Conservation (phyloP, 257 asterid genomes). For the Nemophila menziesii region DNA sequence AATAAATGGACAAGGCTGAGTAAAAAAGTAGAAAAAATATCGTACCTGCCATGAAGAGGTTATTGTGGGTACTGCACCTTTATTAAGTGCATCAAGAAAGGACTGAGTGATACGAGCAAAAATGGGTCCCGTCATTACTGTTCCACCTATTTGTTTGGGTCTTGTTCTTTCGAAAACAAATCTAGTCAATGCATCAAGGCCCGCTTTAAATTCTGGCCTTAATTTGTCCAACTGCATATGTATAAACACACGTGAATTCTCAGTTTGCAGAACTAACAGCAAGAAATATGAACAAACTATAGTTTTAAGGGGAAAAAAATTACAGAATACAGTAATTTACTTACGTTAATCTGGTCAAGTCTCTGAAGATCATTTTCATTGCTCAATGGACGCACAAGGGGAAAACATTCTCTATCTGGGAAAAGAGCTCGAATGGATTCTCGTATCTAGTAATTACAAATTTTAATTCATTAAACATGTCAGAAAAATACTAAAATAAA, state of each 20-base stretch:
- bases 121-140: constrained; percentile 94
- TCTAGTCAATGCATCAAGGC: constrained; percentile 81
- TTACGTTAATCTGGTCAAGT: constrained; percentile 71
- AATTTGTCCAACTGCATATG: constrained; percentile 55
- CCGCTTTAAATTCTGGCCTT: constrained; percentile 83
- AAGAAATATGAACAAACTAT: neutral
- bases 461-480: neutral
- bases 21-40: constrained; percentile 14
- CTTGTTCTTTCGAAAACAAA: constrained; percentile 89
- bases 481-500: neutral
- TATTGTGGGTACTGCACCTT: constrained; percentile 97
- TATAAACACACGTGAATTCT: neutral
- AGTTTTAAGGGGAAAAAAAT: neutral
- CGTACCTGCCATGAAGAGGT: constrained; percentile 97
- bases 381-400: constrained; percentile 92
- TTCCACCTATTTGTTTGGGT: constrained; percentile 88
- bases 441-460: constrained; percentile 49
- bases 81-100: constrained; percentile 86
- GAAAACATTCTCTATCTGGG: constrained; percentile 92
- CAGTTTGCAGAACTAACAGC: neutral
- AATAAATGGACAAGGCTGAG: constrained; percentile 1
- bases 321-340: constrained; percentile 16
- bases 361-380: constrained; percentile 81
- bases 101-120: constrained; percentile 89
- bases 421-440: constrained; percentile 98